Conservation (phyloP, 2,329 filamentous ascomycete genomes). For the Alternaria sp. region DNA sequence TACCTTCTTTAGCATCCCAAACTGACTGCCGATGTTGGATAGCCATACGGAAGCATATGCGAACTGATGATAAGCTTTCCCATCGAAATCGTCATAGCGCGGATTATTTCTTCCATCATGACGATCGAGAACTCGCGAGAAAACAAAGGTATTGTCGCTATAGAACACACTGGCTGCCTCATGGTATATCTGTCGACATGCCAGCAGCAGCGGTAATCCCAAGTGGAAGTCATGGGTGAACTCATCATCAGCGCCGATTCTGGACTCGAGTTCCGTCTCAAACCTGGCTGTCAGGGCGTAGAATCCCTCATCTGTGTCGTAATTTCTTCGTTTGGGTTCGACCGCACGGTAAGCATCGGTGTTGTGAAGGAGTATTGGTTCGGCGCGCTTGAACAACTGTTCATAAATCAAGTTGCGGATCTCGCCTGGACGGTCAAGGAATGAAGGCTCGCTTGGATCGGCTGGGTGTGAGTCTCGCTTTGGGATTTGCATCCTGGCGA, state of each 20-base stretch:
- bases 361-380: constrained; percentile 11
- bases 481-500: background rate
- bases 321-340: background rate
- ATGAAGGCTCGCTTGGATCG: background rate
- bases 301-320: background rate
- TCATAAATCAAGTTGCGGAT: constrained; percentile 17
- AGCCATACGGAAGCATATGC: background rate
- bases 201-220: background rate
- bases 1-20: background rate
- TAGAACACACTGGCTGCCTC: constrained; percentile 5
- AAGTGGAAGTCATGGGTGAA: background rate
- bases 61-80: background rate
- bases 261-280: background rate
- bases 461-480: background rate
- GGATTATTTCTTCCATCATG: background rate
- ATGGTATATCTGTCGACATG: constrained; percentile 8
- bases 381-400: constrained; percentile 8
- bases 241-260: background rate
- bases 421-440: background rate
- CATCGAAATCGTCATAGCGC: background rate
- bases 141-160: constrained; percentile 5
- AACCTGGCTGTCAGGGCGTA: background rate
- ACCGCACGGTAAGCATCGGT: background rate
- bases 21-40: background rate
- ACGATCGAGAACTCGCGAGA: background rate